A percentile compares a stretch with the other conserved stretches of the same genome.
phyloP scores from a whole-genome alignment of 208 protist genomes.

The Giardia duodenalis region DNA sequence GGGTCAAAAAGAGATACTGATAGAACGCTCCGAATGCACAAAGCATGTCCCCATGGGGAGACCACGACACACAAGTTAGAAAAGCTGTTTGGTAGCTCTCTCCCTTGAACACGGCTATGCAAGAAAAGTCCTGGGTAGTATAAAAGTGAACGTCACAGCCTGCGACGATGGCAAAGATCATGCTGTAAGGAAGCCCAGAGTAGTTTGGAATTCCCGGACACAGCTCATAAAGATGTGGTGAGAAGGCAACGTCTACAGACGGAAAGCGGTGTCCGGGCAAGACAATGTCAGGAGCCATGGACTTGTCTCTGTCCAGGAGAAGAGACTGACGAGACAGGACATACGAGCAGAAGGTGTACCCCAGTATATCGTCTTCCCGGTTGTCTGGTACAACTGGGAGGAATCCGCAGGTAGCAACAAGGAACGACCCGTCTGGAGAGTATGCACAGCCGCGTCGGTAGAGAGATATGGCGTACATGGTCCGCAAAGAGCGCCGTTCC shows the following conservation, averaged over 20 bases:
- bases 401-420: not conserved
- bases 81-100: not conserved
- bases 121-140: not conserved
- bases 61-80: not conserved
- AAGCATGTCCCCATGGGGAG: not conserved
- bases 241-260: not conserved
- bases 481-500: not conserved
- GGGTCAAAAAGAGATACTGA: not conserved
- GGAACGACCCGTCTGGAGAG: not conserved
- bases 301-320: not conserved
- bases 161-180: not conserved
- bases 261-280: not conserved
- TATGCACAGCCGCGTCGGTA: not conserved
- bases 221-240: not conserved
- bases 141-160: not conserved
- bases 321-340: not conserved
- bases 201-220: not conserved
- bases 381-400: not conserved
- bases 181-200: not conserved
- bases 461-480: not conserved
- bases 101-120: not conserved
- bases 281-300: not conserved
- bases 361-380: not conserved
- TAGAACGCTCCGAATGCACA: not conserved
- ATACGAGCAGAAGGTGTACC: not conserved